Evolutionary conservation across 306 rosid genomes (phyloP).

Genomic region (Ormosia semicastrata): DNA sequence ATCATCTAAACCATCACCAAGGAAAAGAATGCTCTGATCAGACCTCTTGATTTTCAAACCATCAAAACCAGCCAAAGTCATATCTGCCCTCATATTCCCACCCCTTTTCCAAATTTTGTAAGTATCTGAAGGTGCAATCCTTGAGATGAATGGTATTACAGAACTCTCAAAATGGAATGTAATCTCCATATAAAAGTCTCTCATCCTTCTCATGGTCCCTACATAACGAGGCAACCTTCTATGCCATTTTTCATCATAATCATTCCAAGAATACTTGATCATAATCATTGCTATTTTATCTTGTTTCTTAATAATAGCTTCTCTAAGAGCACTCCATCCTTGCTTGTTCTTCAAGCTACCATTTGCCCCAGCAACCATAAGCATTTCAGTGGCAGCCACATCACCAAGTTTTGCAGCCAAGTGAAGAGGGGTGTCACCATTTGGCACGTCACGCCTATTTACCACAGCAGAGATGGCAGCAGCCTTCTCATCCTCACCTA

Average conservation of each 20-base stretch:
- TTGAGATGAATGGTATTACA: slow-evolving; percentile 91
- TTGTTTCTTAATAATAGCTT: slow-evolving; percentile 66
- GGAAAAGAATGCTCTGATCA: slow-evolving; percentile 76
- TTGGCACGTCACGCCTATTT: slow-evolving; percentile 77
- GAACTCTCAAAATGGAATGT: slow-evolving; percentile 95
- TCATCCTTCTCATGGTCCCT: slow-evolving; percentile 76
- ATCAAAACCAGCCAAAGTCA: slow-evolving; percentile 96
- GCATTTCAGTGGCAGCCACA: slow-evolving; percentile 55
- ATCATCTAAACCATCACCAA: slow-evolving; percentile 82
- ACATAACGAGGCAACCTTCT: slow-evolving; percentile 82
- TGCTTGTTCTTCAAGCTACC: slow-evolving; percentile 72
- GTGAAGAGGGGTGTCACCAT: slow-evolving; percentile 88
- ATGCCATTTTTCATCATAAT: slow-evolving; percentile 66
- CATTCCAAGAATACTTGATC: slow-evolving; percentile 52
- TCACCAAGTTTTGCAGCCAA: slow-evolving; percentile 78
- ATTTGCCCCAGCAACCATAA: slow-evolving; percentile 79
- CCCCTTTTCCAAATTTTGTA: slow-evolving; percentile 94
- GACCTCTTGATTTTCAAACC: slow-evolving; percentile 87
- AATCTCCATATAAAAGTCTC: slow-evolving; percentile 92
- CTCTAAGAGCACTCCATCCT: slow-evolving; percentile 89
- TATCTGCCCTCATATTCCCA: slow-evolving; percentile 89
- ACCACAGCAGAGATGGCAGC: slow-evolving; percentile 52
- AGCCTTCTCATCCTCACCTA: slow-evolving; percentile 85
- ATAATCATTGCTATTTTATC: slow-evolving; percentile 66
- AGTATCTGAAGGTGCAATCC: slow-evolving; percentile 96